Percentiles rank a stretch among this genome's conserved stretches.
Conservation (phyloP, 768 basidiomycete genomes). For the Sporobolomyces phaffii region DNA sequence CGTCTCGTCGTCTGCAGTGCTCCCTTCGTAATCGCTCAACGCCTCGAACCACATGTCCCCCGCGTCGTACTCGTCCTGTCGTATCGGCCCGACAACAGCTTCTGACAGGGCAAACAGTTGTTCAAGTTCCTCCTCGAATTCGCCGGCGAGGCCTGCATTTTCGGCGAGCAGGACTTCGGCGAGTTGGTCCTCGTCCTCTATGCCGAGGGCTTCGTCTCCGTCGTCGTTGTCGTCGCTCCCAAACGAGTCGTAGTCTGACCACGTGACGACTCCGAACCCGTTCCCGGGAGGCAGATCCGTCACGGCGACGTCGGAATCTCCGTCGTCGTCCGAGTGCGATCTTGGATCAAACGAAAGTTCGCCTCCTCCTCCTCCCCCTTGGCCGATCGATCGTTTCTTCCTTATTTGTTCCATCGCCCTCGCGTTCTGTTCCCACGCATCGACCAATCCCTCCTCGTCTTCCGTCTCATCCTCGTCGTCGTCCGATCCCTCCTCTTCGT, state of each 20-base stretch:
- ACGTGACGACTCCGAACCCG: slow-evolving; percentile 36
- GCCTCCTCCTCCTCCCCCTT: neutral
- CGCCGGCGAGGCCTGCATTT: slow-evolving; percentile 2
- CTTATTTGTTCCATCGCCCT: slow-evolving; percentile 20
- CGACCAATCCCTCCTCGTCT: neutral
- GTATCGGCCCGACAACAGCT: slow-evolving; percentile 32
- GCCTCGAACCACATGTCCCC: slow-evolving; percentile 36
- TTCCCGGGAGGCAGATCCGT: slow-evolving; percentile 31
- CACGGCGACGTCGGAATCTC: slow-evolving; percentile 26
- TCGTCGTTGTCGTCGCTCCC: slow-evolving; percentile 18
- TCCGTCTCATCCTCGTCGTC: slow-evolving; percentile 3
- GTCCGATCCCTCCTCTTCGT: too few relatives aligned
- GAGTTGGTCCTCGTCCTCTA: neutral
- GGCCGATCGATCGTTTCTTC: neutral
- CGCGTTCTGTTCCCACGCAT: slow-evolving; percentile 22
- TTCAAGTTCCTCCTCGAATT: slow-evolving; percentile 35
- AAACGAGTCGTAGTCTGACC: slow-evolving; percentile 33
- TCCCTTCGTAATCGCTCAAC: slow-evolving; percentile 15
- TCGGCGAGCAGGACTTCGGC: neutral
- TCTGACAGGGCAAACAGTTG: slow-evolving; percentile 33
- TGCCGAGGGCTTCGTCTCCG: neutral
- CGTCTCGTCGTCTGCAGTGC: slow-evolving; percentile 5
- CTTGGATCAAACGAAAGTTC: slow-evolving; percentile 9
- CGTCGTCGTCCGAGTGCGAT: slow-evolving; percentile 10
- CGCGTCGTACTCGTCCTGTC: slow-evolving; percentile 19